Conservation (phyloP, 306 rosid species). For the Carpinus fangiana region DNA sequence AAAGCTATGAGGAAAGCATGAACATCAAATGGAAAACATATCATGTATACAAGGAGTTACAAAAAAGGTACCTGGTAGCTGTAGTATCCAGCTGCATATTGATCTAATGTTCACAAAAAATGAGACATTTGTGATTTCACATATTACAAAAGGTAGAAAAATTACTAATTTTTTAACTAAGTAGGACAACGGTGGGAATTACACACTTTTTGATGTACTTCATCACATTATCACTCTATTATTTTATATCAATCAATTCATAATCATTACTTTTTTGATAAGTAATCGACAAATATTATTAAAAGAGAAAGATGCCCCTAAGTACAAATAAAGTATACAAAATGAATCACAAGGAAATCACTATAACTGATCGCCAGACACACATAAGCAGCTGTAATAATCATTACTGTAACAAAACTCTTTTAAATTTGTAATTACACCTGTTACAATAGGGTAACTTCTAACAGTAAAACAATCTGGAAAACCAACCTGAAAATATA, state of each 20-base stretch:
- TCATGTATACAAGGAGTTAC: not conserved
- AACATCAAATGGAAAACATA: constrained; percentile 1
- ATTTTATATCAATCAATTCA: too few relatives aligned
- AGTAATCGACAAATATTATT: too few relatives aligned
- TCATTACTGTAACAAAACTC: not conserved
- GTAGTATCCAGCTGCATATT: constrained; percentile 98
- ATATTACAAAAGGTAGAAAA: not conserved
- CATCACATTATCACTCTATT: too few relatives aligned
- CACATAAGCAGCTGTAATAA: too few relatives aligned
- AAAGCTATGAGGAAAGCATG: not conserved
- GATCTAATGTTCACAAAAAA: constrained; percentile 33
- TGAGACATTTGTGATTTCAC: not conserved
- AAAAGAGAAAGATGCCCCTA: too few relatives aligned
- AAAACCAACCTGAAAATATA: constrained; percentile 80
- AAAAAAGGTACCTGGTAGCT: constrained; percentile 75
- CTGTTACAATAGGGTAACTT: not conserved
- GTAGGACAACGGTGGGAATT: not conserved
- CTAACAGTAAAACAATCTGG: not conserved
- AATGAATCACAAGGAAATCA: too few relatives aligned
- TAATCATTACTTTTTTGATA: too few relatives aligned
- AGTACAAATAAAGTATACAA: too few relatives aligned
- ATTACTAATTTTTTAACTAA: not conserved
- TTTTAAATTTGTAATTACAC: not conserved
- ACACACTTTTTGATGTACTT: not conserved
- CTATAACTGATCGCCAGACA: too few relatives aligned